Evolutionary conservation across 768 basidiomycete genomes (phyloP).

Genomic region (Ephemerocybe angulata): DNA sequence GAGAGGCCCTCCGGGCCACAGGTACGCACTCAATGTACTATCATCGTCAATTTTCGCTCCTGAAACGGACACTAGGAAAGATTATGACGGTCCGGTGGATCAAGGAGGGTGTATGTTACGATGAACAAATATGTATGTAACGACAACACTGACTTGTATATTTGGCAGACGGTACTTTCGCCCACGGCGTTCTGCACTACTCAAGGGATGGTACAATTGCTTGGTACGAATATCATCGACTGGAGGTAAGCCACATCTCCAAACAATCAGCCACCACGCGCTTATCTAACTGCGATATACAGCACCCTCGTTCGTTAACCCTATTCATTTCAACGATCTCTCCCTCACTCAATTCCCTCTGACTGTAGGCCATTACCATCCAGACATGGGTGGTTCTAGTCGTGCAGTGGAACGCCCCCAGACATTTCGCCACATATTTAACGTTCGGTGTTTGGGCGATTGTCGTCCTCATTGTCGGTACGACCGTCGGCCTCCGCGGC

Average conservation of each 20-base stretch:
- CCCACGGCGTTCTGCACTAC: not conserved
- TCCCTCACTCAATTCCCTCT: not conserved
- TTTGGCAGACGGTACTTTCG: not conserved
- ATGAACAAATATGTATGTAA: not conserved
- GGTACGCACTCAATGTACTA: not conserved
- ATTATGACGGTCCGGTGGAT: not conserved
- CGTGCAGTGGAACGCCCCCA: conserved; percentile 5
- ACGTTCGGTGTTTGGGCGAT: conserved; percentile 1
- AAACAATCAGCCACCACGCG: too few species aligned
- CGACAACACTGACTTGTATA: not conserved
- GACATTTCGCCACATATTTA: conserved; percentile 2
- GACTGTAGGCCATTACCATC: conserved; percentile 2
- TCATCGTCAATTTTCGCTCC: not conserved
- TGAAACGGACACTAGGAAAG: not conserved
- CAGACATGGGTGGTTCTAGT: conserved; percentile 6
- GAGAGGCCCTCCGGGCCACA: conserved; percentile 3
- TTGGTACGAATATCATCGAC: not conserved
- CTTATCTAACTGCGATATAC: not conserved
- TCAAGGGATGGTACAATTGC: not conserved
- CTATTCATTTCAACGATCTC: not conserved
- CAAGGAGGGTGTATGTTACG: not conserved
- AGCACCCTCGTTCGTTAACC: not conserved
- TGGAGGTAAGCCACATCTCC: not conserved
- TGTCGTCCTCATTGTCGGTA: not conserved
- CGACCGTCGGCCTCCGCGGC: not conserved